Evolutionary conservation across 2,329 filamentous ascomycete species (phyloP).

Genomic region (Aspergillus japonicus): DNA sequence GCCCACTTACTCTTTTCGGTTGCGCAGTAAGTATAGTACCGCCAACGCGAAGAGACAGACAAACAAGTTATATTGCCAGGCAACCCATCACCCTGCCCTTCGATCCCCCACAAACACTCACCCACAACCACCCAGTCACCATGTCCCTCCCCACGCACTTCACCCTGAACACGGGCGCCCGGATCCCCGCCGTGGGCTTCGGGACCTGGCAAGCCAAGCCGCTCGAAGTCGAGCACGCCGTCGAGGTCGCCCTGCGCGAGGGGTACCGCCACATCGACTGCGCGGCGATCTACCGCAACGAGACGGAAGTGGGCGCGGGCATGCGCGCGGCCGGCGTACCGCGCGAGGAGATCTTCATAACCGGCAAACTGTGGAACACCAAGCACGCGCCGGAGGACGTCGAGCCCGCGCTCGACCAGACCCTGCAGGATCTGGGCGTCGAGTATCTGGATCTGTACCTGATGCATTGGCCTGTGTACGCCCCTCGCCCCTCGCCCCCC

Average conservation of each 20-base stretch:
- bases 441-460: not conserved
- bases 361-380: conserved; percentile 80
- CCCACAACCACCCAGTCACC: not conserved
- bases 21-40: too few species aligned
- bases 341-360: conserved; percentile 67
- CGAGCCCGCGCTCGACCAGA: conserved; percentile 59
- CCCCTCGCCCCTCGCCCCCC: too few species aligned
- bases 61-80: too few species aligned
- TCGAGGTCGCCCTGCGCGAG: conserved; percentile 15
- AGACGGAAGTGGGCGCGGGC: conserved; percentile 64
- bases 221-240: not conserved
- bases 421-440: conserved; percentile 54
- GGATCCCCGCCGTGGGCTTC: not conserved
- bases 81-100: too few species aligned
- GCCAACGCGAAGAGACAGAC: too few species aligned
- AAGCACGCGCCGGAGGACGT: conserved; percentile 66
- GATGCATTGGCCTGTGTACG: conserved; percentile 23
- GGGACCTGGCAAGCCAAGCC: not conserved
- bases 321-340: conserved; percentile 64
- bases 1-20: too few species aligned
- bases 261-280: conserved; percentile 57
- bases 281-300: conserved; percentile 73
- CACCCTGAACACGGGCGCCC: not conserved
- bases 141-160: too few species aligned
- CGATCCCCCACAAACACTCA: not conserved